These are phyloP conservation scores for Irpex sp. DNA, from an alignment of 1,284 basidiomycete genomes.

Conservation along the genomic window DNA sequence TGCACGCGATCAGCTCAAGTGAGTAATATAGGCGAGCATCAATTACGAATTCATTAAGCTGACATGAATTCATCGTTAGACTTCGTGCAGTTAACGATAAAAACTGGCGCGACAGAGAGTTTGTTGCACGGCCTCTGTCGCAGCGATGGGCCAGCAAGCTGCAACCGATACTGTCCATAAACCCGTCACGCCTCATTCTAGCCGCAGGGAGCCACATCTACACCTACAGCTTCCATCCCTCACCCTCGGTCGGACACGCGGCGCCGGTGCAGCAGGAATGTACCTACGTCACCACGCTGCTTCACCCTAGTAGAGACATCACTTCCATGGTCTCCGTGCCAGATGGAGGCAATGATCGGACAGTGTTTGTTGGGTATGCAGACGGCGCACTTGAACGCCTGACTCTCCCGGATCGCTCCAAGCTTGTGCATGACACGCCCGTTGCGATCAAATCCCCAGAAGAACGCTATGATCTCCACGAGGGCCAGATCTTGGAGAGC, in stretches of 20 bases:
- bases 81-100: constrained; percentile 49
- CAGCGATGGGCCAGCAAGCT: constrained; percentile 56
- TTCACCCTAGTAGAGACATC: constrained; percentile 45
- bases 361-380: constrained; percentile 57
- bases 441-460: neutral
- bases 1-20: constrained; percentile 37
- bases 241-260: constrained; percentile 25
- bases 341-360: constrained; percentile 45
- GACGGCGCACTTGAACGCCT: constrained; percentile 55
- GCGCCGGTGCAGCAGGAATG: constrained; percentile 51
- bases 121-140: constrained; percentile 68
- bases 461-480: constrained; percentile 30
- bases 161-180: constrained; percentile 60
- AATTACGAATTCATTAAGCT: neutral
- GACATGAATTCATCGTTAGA: constrained; percentile 18
- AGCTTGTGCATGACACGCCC: neutral
- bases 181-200: constrained; percentile 52
- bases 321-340: constrained; percentile 45
- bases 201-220: constrained; percentile 59
- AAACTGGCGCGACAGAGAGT: constrained; percentile 49
- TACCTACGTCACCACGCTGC: constrained; percentile 37
- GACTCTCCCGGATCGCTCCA: constrained; percentile 27
- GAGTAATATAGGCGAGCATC: constrained; percentile 10
- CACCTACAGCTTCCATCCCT: constrained; percentile 49
- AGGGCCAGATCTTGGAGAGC: constrained; percentile 49